Percentiles rank a stretch among this genome's conserved stretches.
Evolutionary conservation across 2,329 filamentous ascomycete species (phyloP).

Genomic region (Alternaria sp.): DNA sequence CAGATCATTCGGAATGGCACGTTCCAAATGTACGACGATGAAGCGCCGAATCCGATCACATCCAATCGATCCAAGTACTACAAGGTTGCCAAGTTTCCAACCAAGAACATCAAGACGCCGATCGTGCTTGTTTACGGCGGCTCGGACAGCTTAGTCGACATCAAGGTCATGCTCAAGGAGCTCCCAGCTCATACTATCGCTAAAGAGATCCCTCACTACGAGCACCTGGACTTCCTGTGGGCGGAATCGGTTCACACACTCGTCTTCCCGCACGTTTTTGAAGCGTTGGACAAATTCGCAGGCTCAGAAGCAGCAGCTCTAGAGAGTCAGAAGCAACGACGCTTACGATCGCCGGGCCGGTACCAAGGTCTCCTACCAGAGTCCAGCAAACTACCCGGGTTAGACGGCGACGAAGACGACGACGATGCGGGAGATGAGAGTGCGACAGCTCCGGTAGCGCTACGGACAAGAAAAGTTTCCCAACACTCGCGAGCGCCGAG

Average conservation of each 20-base stretch:
- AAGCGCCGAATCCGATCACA: conserved; percentile 78
- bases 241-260: conserved; percentile 80
- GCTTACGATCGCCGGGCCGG: conserved; percentile 36
- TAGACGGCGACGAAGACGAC: conserved; percentile 25
- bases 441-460: conserved; percentile 25
- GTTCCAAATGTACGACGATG: conserved; percentile 99
- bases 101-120: conserved; percentile 94
- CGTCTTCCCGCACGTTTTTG: conserved; percentile 90
- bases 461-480: conserved; percentile 29
- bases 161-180: conserved; percentile 88
- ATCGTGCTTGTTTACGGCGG: conserved; percentile 94
- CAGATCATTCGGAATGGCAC: conserved; percentile 96
- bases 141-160: conserved; percentile 91
- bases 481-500: conserved; percentile 22
- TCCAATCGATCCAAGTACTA: conserved; percentile 81
- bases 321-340: conserved; percentile 26
- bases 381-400: conserved; percentile 23
- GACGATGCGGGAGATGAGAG: conserved; percentile 38
- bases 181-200: conserved; percentile 84
- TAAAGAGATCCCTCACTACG: conserved; percentile 88
- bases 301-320: conserved; percentile 3
- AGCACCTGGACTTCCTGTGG: conserved; percentile 97
- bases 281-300: conserved; percentile 76
- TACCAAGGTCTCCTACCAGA: conserved; percentile 36
- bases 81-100: conserved; percentile 95